Evolutionary conservation across 345 rosid species (phyloP).

Genomic region (Angophora floribunda): DNA sequence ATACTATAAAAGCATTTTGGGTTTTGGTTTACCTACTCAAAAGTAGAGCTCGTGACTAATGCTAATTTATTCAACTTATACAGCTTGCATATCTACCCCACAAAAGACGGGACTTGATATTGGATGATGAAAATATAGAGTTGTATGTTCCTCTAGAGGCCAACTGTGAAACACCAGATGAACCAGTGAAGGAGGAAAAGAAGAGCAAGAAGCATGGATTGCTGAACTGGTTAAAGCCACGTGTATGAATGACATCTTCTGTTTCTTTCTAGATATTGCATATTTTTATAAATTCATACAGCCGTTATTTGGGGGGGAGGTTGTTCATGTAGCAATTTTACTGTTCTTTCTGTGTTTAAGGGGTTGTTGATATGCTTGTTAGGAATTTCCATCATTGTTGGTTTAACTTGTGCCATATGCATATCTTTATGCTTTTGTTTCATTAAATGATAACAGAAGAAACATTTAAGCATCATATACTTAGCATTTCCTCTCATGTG

Average conservation of each 20-base stretch:
- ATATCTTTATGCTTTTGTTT: background rate
- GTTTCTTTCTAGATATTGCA: background rate
- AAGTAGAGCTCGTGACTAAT: background rate
- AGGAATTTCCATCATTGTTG: background rate
- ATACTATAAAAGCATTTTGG: background rate
- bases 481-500: background rate
- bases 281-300: background rate
- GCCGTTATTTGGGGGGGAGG: background rate
- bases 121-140: constrained; percentile 88
- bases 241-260: constrained; percentile 29
- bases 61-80: background rate
- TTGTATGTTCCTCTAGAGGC: constrained; percentile 67
- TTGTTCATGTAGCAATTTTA: background rate
- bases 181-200: constrained; percentile 65
- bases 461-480: background rate
- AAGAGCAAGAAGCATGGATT: constrained; percentile 81
- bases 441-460: background rate
- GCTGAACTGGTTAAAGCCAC: constrained; percentile 91
- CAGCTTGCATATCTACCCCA: constrained; percentile 98
- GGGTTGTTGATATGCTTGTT: background rate
- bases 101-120: constrained; percentile 83
- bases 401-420: background rate
- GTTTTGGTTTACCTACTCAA: background rate
- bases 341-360: background rate
- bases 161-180: constrained; percentile 48